phyloP scores from a whole-genome alignment of 169 alveolate species.

The Cryptosporidium muris region DNA sequence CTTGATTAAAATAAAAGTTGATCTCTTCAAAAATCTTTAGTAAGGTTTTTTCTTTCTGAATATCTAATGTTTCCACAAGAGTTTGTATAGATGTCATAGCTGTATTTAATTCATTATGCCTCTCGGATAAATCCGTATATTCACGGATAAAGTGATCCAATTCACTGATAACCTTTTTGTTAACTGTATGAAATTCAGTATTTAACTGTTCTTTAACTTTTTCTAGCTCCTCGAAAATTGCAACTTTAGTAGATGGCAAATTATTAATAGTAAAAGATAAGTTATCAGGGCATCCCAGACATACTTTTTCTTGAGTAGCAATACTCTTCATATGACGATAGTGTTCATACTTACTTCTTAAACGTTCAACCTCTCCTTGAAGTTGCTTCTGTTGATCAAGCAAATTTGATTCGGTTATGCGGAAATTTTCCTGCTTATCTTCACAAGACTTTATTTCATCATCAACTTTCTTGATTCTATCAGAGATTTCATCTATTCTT shows the following conservation, averaged over 20 bases:
- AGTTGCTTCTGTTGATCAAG: slow-evolving; percentile 14
- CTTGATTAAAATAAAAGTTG: slow-evolving; percentile 73
- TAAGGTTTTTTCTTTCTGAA: slow-evolving; percentile 74
- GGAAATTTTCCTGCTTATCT: background rate
- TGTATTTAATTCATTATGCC: slow-evolving; percentile 43
- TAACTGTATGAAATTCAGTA: slow-evolving; percentile 26
- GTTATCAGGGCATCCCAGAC: no score
- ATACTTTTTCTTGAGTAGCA: slow-evolving; percentile 22
- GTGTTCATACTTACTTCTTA: slow-evolving; percentile 25
- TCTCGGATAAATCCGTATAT: slow-evolving; percentile 59
- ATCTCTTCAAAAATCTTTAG: slow-evolving; percentile 71
- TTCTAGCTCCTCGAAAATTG: slow-evolving; percentile 38
- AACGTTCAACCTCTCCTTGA: background rate
- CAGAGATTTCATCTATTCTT: background rate
- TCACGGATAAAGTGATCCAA: slow-evolving; percentile 63
- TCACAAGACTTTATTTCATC: slow-evolving; percentile 1
- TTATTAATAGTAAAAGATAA: slow-evolving; percentile 1
- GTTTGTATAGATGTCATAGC: slow-evolving; percentile 56
- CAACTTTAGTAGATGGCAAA: slow-evolving; percentile 15
- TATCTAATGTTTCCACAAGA: slow-evolving; percentile 31
- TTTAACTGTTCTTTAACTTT: slow-evolving; percentile 6
- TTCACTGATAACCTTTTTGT: slow-evolving; percentile 37
- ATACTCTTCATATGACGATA: slow-evolving; percentile 18
- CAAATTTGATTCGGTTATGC: background rate
- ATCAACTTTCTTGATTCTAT: slow-evolving; percentile 20